Evolutionary conservation across 352 stramenopile species (phyloP), one percentile per base, ranked within the genome.

Genomic region (Phytopythium aichiense): DNA sequence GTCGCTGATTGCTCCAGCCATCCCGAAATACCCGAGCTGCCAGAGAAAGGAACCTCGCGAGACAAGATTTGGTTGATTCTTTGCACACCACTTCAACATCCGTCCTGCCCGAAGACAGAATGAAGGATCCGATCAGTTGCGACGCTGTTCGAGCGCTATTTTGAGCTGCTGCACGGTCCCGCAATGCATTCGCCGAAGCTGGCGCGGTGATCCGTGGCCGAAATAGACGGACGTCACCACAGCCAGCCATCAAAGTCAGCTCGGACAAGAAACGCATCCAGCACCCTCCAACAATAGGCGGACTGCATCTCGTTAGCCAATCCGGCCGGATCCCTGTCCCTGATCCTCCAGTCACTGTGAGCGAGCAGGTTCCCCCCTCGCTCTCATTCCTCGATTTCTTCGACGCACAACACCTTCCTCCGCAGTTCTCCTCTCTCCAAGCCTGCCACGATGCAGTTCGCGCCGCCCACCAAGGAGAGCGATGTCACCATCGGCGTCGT

Each of bases 391-490:
- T 56, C 49, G 50, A 81, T 56, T 72, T 65, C 50, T 61, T 35
- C 56, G 42, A 55, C 59, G 67, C 45, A 42, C 31, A 65, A 25
- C 59, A 67, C 2, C 54, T 69, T 18, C 59, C 58, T 57, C 28
- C 55, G 54, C 46, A 73, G 46, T 43, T 25, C 4, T 52, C 33
- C 22, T 45, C 62, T 18, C 16, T 30, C 60, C 30, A 67, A 52
- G 43, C 61, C 22, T 16, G 11, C 57, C 30, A 69, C 45, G 48
- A 89, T 89, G 80, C 68, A 84, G 62, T 87, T 78, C 66, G 63
- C 81, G 60, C 74, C 77, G 22, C 79, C 77, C 11, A 84, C 70
- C 55, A 88, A 87, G 67, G 48, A 67, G 40, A 67, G 43, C 53
- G 77, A 87, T 22, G 74, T 88, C 37, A 73, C 37, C 30, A 71